A percentile compares a stretch with the other conserved stretches of the same genome.
These are phyloP conservation scores for Kodamaea suecica DNA, from an alignment of 1,139 yeast genomes.

Conservation along the genomic window DNA sequence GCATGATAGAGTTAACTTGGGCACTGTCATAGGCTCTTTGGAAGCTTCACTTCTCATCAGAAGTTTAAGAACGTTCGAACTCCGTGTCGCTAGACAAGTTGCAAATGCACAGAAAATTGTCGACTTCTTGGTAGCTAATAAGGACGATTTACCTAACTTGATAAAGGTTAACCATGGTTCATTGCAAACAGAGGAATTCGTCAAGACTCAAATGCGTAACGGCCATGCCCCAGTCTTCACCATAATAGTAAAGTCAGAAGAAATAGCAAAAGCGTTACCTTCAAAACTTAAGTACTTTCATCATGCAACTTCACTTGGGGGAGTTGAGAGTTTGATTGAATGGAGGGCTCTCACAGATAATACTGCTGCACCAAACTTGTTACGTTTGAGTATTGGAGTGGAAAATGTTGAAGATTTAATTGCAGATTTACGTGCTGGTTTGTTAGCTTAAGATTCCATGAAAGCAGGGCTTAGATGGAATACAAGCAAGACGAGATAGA, in stretches of 20 bases:
- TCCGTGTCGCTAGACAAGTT: constrained; percentile 67
- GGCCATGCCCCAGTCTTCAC: constrained; percentile 80
- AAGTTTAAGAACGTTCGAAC: constrained; percentile 74
- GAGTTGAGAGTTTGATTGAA: constrained; percentile 88
- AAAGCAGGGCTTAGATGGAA: too few species aligned
- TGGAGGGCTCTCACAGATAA: constrained; percentile 83
- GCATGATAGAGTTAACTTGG: constrained; percentile 64
- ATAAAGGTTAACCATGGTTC: constrained; percentile 65
- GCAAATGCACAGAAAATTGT: constrained; percentile 64
- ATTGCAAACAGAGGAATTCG: constrained; percentile 63
- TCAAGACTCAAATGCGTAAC: constrained; percentile 58
- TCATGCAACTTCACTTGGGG: constrained; percentile 92
- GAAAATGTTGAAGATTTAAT: constrained; percentile 74
- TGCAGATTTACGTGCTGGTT: constrained; percentile 35
- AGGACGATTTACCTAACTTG: constrained; percentile 46
- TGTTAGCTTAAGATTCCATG: neutral
- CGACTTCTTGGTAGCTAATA: constrained; percentile 50
- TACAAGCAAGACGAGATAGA: too few species aligned
- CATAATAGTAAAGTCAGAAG: constrained; percentile 49
- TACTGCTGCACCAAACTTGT: constrained; percentile 48
- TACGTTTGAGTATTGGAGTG: constrained; percentile 77
- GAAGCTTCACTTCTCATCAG: constrained; percentile 73
- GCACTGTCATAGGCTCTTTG: constrained; percentile 74
- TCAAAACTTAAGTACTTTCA: constrained; percentile 65
- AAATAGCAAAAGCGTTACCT: constrained; percentile 64